Conservation (phyloP, 148 eudicot genomes). For the Pharnaceum exiguum region DNA sequence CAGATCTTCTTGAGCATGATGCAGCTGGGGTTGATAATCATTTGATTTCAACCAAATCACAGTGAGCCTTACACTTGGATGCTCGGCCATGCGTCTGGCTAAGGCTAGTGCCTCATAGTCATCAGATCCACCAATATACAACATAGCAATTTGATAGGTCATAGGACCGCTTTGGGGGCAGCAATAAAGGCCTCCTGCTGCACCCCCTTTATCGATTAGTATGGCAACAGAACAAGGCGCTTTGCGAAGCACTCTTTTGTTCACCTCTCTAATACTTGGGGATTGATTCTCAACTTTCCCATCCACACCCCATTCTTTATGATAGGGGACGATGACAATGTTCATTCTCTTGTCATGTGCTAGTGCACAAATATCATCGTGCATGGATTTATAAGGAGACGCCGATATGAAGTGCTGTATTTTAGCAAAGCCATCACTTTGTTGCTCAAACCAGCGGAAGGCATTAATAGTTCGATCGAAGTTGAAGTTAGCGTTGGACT, state of each 20-base stretch:
- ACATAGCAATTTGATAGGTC: slow-evolving; percentile 15
- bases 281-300: slow-evolving; percentile 8
- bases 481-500: not conserved
- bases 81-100: slow-evolving; percentile 20
- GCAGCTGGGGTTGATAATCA: not conserved
- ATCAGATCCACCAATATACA: slow-evolving; percentile 35
- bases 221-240: slow-evolving; percentile 38
- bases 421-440: slow-evolving; percentile 13
- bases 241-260: slow-evolving; percentile 22
- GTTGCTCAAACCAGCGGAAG: slow-evolving; percentile 15
- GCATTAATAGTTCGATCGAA: slow-evolving; percentile 15
- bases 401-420: slow-evolving; percentile 29
- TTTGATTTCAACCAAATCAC: slow-evolving; percentile 24
- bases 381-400: slow-evolving; percentile 28
- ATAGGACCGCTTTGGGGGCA: not conserved
- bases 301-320: slow-evolving; percentile 22
- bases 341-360: slow-evolving; percentile 26
- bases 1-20: slow-evolving; percentile 13
- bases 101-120: slow-evolving; percentile 35
- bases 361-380: slow-evolving; percentile 27
- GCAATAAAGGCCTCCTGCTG: not conserved
- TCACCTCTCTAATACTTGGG: slow-evolving; percentile 18
- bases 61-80: slow-evolving; percentile 19
- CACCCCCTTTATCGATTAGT: slow-evolving; percentile 18
- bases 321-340: slow-evolving; percentile 24